Conservation (phyloP, 495 filamentous ascomycete species). For the Penicillium coprophilum region DNA sequence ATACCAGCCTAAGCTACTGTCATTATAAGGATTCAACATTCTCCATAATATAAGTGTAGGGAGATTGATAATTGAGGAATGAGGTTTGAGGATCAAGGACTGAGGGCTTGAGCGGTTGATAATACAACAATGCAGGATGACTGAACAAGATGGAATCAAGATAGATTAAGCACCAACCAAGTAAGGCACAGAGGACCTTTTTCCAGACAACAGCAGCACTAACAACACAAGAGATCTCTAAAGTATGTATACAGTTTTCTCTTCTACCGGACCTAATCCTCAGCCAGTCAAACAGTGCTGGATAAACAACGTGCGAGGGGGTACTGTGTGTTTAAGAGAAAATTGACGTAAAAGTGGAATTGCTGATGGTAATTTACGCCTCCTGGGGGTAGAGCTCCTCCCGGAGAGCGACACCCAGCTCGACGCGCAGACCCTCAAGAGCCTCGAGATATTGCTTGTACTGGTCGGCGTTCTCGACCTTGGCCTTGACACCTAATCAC, state of each 20-base stretch:
- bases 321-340: slow-evolving; percentile 25
- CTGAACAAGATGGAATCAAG: slow-evolving; percentile 22
- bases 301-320: slow-evolving; percentile 19
- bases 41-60: not conserved
- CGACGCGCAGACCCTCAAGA: slow-evolving; percentile 88
- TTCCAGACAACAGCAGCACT: slow-evolving; percentile 33
- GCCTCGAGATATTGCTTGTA: slow-evolving; percentile 96
- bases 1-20: not conserved
- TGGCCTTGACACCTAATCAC: slow-evolving; percentile 87
- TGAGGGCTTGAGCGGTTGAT: slow-evolving; percentile 7
- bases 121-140: slow-evolving; percentile 9
- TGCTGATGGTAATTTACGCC: slow-evolving; percentile 44
- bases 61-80: not conserved
- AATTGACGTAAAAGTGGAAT: slow-evolving; percentile 29
- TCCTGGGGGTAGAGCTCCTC: slow-evolving; percentile 91
- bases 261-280: slow-evolving; percentile 35
- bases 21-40: not conserved
- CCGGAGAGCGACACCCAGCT: slow-evolving; percentile 87
- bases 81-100: not conserved
- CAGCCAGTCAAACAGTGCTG: slow-evolving; percentile 20
- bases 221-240: slow-evolving; percentile 41
- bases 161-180: slow-evolving; percentile 33
- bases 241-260: slow-evolving; percentile 52
- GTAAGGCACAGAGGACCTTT: slow-evolving; percentile 24
- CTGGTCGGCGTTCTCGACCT: slow-evolving; percentile 97